These are phyloP conservation scores for Gentiana macrophylla DNA, from an alignment of 257 asterid genomes.

Conservation along the genomic window DNA sequence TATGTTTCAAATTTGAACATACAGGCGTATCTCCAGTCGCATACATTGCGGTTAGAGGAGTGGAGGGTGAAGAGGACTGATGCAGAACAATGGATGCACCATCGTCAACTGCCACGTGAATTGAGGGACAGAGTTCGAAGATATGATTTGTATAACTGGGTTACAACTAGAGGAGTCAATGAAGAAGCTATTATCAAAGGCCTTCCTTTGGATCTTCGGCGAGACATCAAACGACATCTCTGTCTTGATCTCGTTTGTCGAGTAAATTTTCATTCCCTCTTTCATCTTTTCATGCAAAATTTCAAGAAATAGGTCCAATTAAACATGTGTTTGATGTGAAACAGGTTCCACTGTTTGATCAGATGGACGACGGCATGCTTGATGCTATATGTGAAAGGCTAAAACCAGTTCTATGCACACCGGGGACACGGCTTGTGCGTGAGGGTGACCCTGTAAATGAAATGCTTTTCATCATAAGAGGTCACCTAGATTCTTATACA, in stretches of 20 bases:
- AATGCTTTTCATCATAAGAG: slow-evolving; percentile 65
- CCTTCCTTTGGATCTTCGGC: slow-evolving; percentile 56
- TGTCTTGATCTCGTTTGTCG: slow-evolving; percentile 65
- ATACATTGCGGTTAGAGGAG: slow-evolving; percentile 48
- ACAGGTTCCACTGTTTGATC: slow-evolving; percentile 56
- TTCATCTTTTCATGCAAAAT: neutral
- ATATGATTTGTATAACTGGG: slow-evolving; percentile 48
- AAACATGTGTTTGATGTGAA: neutral
- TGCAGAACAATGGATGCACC: slow-evolving; percentile 69
- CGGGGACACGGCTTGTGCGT: slow-evolving; percentile 39
- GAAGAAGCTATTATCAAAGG: slow-evolving; percentile 40
- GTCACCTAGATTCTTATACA: slow-evolving; percentile 53
- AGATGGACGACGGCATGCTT: slow-evolving; percentile 48
- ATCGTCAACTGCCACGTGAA: slow-evolving; percentile 51
- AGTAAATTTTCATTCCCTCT: slow-evolving; percentile 22
- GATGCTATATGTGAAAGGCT: slow-evolving; percentile 65
- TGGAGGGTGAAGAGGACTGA: slow-evolving; percentile 65
- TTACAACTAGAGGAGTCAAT: slow-evolving; percentile 53
- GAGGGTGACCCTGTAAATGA: slow-evolving; percentile 64
- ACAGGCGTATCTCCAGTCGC: slow-evolving; percentile 52
- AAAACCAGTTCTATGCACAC: slow-evolving; percentile 41
- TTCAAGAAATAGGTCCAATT: neutral
- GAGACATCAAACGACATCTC: slow-evolving; percentile 59
- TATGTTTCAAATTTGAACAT: neutral
- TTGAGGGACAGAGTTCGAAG: slow-evolving; percentile 45